Conservation (phyloP, 2,329 filamentous ascomycete species). For the Thyridium curvatum region DNA sequence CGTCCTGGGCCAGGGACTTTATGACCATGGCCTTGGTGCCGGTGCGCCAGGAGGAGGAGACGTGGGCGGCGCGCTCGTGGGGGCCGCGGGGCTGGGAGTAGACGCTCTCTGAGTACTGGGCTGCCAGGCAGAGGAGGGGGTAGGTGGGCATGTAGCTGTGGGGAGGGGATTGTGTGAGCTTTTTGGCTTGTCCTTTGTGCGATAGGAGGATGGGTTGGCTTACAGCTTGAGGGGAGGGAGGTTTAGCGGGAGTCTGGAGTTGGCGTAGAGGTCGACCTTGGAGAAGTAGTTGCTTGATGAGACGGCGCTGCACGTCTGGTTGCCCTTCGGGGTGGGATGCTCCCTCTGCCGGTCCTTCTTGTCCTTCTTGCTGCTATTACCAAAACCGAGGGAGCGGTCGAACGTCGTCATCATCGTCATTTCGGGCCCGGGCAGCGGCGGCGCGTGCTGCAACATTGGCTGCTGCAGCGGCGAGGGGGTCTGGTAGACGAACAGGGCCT, state of each 20-base stretch:
- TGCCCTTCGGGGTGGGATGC: constrained; percentile 27
- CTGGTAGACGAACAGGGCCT: constrained; percentile 41
- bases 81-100: constrained; percentile 59
- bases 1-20: constrained; percentile 72
- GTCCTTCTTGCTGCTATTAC: constrained; percentile 4
- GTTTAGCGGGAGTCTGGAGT: constrained; percentile 64
- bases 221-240: constrained; percentile 64
- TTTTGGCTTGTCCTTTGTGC: background rate
- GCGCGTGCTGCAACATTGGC: background rate
- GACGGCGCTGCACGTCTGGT: constrained; percentile 22
- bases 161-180: constrained; percentile 10
- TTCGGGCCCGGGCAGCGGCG: background rate
- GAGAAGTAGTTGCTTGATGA: constrained; percentile 56
- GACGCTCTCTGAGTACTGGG: constrained; percentile 68
- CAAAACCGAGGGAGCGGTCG: background rate
- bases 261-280: constrained; percentile 74
- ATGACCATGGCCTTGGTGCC: constrained; percentile 85
- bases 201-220: constrained; percentile 15
- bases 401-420: constrained; percentile 4
- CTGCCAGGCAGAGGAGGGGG: constrained; percentile 71
- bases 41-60: constrained; percentile 63
- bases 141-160: constrained; percentile 66
- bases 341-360: constrained; percentile 24
- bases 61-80: constrained; percentile 60
- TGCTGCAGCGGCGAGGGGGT: constrained; percentile 6